Percentiles rank a stretch among this genome's conserved stretches.
Conservation (phyloP, 371 early-diverging fungal species). For the Mortierella sp. region DNA sequence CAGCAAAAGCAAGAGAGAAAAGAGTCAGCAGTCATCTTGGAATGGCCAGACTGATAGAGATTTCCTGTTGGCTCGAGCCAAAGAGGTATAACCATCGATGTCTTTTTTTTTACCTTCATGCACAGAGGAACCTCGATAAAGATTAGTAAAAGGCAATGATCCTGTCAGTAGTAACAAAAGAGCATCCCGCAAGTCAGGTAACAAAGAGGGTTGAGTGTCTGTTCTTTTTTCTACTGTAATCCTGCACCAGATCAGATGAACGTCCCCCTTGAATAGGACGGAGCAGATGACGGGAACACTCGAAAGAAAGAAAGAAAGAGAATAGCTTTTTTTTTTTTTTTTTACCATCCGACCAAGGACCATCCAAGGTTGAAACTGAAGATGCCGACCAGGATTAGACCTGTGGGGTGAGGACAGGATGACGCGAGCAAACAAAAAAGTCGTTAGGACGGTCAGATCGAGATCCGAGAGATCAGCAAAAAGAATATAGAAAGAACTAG, state of each 20-base stretch:
- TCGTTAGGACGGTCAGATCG: no score
- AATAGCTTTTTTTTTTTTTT: background rate
- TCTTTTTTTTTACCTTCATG: conserved; percentile 38
- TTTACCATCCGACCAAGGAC: conserved; percentile 47
- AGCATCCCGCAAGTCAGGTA: background rate
- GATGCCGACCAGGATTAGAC: conserved; percentile 31
- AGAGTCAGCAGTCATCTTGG: background rate
- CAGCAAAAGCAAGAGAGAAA: background rate
- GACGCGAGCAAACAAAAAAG: background rate
- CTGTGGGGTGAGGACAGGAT: background rate
- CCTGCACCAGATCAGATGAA: no score
- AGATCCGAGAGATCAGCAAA: no score
- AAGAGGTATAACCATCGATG: no score
- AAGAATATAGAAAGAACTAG: no score
- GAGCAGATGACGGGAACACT: background rate
- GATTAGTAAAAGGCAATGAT: conserved; percentile 40
- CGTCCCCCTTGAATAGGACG: background rate
- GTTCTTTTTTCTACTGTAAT: no score
- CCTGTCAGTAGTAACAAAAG: conserved; percentile 11
- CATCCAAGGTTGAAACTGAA: conserved; percentile 25
- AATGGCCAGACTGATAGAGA: no score
- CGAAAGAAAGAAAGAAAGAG: background rate
- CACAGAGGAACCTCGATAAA: conserved; percentile 49
- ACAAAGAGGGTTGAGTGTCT: background rate
- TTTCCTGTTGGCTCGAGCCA: background rate